phyloP scores from a whole-genome alignment of 1,139 yeast species.

The Debaryomycetaceae sp. region DNA sequence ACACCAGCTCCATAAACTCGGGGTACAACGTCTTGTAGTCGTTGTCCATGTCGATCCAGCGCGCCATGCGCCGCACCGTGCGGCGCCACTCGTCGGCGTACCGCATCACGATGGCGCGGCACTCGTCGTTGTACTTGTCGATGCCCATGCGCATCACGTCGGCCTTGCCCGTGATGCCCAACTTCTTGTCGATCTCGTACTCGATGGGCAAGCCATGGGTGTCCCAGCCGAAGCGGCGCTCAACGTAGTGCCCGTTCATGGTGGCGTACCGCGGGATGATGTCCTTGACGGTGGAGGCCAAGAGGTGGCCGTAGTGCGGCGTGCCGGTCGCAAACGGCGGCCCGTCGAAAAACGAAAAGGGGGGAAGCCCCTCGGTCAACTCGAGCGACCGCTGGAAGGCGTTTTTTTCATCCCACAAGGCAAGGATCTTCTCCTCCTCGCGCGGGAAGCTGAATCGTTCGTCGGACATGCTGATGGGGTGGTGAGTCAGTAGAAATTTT shows the following conservation, averaged over 20 bases:
- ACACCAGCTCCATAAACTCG: conserved; percentile 91
- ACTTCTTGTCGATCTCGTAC: conserved; percentile 96
- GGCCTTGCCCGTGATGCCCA: conserved; percentile 88
- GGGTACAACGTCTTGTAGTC: conserved; percentile 98
- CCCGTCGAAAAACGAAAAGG: conserved; percentile 93
- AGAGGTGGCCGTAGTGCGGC: conserved; percentile 96
- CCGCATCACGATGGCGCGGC: conserved; percentile 96
- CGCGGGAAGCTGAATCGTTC: conserved; percentile 61
- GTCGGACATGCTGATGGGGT: conserved; percentile 8
- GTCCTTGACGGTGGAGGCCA: conserved; percentile 95
- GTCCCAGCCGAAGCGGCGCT: conserved; percentile 99
- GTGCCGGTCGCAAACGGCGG: conserved; percentile 99
- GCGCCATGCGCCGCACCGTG: conserved; percentile 89
- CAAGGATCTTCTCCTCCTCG: conserved; percentile 80
- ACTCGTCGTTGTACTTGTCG: conserved; percentile 87
- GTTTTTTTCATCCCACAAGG: conserved; percentile 82
- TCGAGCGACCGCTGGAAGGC: conserved; percentile 88
- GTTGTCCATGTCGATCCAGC: conserved; percentile 99
- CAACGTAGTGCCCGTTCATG: conserved; percentile 94
- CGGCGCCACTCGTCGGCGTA: conserved; percentile 93
- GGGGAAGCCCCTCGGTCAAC: conserved; percentile 79
- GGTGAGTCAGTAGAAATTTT: conserved; percentile 4
- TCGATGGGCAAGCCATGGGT: conserved; percentile 98
- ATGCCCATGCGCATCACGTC: conserved; percentile 94
- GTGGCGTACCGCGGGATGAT: conserved; percentile 97